Evolutionary conservation across 1,139 yeast genomes (phyloP).

Genomic region (Geotrichum klebahnii): DNA sequence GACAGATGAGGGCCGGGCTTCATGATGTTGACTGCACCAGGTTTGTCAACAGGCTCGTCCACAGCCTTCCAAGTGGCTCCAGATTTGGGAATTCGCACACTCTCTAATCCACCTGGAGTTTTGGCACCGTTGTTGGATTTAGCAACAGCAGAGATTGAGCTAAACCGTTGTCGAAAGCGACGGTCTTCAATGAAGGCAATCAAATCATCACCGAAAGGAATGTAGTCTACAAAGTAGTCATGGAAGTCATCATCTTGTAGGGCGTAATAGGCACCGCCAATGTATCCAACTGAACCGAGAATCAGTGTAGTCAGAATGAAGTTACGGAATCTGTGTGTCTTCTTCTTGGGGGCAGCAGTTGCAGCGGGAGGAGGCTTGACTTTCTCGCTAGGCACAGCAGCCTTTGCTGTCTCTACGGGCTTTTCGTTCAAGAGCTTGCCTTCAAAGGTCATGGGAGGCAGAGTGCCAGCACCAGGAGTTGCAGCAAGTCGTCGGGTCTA

Average conservation of each 20-base stretch:
- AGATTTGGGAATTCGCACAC: slow-evolving; percentile 1
- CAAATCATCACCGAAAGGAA: slow-evolving; percentile 56
- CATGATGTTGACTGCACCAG: slow-evolving; percentile 18
- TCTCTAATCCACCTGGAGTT: not conserved
- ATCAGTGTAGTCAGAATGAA: slow-evolving; percentile 32
- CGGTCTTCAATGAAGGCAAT: slow-evolving; percentile 50
- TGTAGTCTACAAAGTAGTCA: slow-evolving; percentile 51
- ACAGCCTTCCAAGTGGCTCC: slow-evolving; percentile 26
- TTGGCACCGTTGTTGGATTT: not conserved
- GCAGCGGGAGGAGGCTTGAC: too few species aligned
- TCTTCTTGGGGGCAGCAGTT: too few species aligned
- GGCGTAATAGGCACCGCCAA: slow-evolving; percentile 41
- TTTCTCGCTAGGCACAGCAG: too few species aligned
- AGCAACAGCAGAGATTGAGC: not conserved
- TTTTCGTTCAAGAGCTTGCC: slow-evolving; percentile 19
- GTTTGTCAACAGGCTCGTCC: not conserved
- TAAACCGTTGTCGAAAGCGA: slow-evolving; percentile 36
- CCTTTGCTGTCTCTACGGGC: too few species aligned
- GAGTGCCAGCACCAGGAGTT: too few species aligned
- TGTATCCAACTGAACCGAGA: slow-evolving; percentile 34
- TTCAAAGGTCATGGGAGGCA: slow-evolving; percentile 22
- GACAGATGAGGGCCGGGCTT: slow-evolving; percentile 21
- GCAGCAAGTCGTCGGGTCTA: slow-evolving; percentile 5
- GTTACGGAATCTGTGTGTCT: slow-evolving; percentile 36
- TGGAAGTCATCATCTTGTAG: slow-evolving; percentile 40